phyloP scores from a whole-genome alignment of 179 eudicot genomes.

The Spergularia azorica region DNA sequence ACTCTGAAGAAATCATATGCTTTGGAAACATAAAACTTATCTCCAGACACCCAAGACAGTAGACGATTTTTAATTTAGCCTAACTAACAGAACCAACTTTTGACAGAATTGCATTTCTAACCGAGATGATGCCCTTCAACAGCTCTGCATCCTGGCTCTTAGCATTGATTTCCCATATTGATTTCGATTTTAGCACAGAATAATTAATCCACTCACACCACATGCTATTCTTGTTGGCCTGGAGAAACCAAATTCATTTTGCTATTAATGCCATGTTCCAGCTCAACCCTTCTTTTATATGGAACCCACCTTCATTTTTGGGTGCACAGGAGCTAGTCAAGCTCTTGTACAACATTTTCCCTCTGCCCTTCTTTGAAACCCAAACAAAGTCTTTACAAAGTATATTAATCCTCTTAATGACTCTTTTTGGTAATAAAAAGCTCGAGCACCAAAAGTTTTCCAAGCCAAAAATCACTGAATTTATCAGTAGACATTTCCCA shows the following conservation, averaged over 20 bases:
- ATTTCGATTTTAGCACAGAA: not conserved
- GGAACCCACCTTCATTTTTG: not conserved
- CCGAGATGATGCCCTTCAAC: not conserved
- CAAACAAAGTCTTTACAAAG: not conserved
- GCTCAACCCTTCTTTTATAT: not conserved
- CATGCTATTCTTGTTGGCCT: not conserved
- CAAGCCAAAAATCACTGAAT: not conserved
- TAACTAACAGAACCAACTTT: too few species aligned
- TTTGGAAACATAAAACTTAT: too few species aligned
- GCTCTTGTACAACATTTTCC: not conserved
- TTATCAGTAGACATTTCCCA: not conserved
- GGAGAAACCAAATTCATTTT: not conserved
- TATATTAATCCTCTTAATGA: not conserved
- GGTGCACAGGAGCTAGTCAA: too few species aligned
- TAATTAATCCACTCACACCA: not conserved
- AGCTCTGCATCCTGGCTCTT: not conserved
- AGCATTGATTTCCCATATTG: too few species aligned
- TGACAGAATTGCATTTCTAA: too few species aligned
- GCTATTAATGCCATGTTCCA: not conserved
- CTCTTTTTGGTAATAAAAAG: not conserved
- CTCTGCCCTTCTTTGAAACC: not conserved
- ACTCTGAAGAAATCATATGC: not conserved
- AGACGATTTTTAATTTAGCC: too few species aligned
- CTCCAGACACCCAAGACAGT: too few species aligned
- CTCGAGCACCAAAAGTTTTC: not conserved